phyloP scores from a whole-genome alignment of 1,284 basidiomycete species.

The Pseudomicrostroma phylloplanum region DNA sequence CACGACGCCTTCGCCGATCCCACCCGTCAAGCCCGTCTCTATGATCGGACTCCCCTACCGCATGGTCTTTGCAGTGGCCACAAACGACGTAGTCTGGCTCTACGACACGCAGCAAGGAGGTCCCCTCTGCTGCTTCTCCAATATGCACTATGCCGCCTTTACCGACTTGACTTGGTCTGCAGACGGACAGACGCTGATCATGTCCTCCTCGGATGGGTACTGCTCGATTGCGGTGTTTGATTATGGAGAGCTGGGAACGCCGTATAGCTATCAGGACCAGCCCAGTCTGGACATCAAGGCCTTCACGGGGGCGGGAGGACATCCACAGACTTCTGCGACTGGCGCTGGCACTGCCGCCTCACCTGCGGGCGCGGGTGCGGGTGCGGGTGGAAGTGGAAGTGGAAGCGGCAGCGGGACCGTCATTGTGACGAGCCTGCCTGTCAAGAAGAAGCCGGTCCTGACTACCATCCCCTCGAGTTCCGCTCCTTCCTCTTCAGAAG shows the following conservation, averaged over 20 bases:
- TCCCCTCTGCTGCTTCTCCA: conserved; percentile 85
- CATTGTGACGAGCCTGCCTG: no score
- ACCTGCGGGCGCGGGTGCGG: no score
- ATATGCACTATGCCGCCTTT: conserved; percentile 94
- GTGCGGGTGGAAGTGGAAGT: no score
- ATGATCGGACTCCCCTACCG: conserved; percentile 86
- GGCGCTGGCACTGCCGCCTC: no score
- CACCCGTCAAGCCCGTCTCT: conserved; percentile 50
- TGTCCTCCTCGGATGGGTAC: conserved; percentile 91
- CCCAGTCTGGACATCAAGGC: conserved; percentile 21
- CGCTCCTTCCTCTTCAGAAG: no score
- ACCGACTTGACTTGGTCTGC: conserved; percentile 93
- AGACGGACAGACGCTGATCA: conserved; percentile 84
- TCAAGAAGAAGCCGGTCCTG: no score
- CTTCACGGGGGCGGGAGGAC: background rate
- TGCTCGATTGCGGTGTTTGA: conserved; percentile 78
- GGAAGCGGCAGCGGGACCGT: no score
- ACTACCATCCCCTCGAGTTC: no score
- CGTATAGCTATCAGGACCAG: conserved; percentile 33
- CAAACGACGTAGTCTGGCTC: conserved; percentile 89
- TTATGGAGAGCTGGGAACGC: conserved; percentile 78
- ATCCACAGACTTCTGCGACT: no score
- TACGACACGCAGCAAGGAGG: conserved; percentile 95
- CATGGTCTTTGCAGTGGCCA: conserved; percentile 91
- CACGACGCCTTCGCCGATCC: conserved; percentile 14